Conservation (phyloP, 257 asterid genomes). For the Petrea volubilis region DNA sequence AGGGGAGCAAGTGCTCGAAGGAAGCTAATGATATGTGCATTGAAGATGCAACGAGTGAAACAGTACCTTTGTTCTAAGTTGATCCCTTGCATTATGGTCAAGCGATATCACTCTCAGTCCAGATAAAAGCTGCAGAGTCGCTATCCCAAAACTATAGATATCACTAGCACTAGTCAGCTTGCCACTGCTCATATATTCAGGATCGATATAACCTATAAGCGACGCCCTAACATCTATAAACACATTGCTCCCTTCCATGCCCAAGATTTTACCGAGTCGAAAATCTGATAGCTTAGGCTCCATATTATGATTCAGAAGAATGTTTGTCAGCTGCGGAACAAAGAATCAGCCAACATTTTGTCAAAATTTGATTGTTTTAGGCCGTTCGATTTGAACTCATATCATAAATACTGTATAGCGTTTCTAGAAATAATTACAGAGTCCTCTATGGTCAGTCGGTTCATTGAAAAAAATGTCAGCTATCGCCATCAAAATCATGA, state of each 20-base stretch:
- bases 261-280: conserved; percentile 71
- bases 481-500: too few species aligned
- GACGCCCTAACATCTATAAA: conserved; percentile 81
- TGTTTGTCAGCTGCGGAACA: conserved; percentile 65
- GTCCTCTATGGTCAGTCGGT: too few species aligned
- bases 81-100: conserved; percentile 75
- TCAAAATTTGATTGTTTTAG: too few species aligned
- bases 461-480: too few species aligned
- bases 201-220: conserved; percentile 86
- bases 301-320: conserved; percentile 65
- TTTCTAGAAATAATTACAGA: too few species aligned
- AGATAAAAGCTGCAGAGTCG: conserved; percentile 70
- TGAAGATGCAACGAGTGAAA: not conserved
- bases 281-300: conserved; percentile 80
- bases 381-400: too few species aligned
- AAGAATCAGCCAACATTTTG: not conserved
- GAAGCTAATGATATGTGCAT: too few species aligned
- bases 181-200: conserved; percentile 90
- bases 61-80: conserved; percentile 71
- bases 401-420: too few species aligned
- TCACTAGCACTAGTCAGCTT: conserved; percentile 84
- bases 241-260: conserved; percentile 78
- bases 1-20: too few species aligned
- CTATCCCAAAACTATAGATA: conserved; percentile 82
- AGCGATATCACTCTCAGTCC: conserved; percentile 78